phyloP scores from a whole-genome alignment of 768 basidiomycete species.

The Lactarius sp. region DNA sequence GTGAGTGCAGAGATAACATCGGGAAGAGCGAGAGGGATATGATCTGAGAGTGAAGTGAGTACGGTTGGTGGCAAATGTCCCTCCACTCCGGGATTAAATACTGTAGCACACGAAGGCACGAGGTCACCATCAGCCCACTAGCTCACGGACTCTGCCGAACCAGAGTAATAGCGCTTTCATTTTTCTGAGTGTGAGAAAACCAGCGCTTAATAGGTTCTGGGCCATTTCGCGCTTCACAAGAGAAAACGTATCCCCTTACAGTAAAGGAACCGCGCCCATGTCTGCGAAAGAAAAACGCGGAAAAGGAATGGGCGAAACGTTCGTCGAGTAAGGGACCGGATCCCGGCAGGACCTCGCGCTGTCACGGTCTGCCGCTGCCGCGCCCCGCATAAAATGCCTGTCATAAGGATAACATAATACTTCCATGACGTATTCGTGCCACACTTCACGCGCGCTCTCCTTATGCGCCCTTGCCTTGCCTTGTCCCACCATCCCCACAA shows the following conservation, averaged over 20 bases:
- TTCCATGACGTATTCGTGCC: slow-evolving; percentile 5
- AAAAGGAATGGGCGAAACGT: background rate
- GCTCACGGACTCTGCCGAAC: slow-evolving; percentile 10
- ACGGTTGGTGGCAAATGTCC: slow-evolving; percentile 8
- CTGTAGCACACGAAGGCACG: background rate
- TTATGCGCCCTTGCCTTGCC: background rate
- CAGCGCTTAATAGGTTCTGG: background rate
- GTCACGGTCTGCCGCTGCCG: background rate
- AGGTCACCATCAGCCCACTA: background rate
- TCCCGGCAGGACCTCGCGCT: background rate
- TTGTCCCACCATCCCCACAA: background rate
- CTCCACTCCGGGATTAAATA: slow-evolving; percentile 11
- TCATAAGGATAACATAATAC: background rate
- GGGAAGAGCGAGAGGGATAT: background rate
- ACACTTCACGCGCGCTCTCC: background rate
- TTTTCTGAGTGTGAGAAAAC: background rate
- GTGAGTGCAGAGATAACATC: slow-evolving; percentile 16
- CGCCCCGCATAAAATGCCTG: too few relatives aligned
- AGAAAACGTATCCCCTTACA: background rate
- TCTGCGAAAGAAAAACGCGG: background rate
- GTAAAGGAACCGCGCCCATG: too few relatives aligned
- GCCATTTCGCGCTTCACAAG: background rate
- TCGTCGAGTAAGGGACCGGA: background rate
- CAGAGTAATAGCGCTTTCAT: background rate
- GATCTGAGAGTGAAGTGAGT: background rate